Conservation (phyloP, 1,284 basidiomycete genomes). For the Fistulina hepatica region DNA sequence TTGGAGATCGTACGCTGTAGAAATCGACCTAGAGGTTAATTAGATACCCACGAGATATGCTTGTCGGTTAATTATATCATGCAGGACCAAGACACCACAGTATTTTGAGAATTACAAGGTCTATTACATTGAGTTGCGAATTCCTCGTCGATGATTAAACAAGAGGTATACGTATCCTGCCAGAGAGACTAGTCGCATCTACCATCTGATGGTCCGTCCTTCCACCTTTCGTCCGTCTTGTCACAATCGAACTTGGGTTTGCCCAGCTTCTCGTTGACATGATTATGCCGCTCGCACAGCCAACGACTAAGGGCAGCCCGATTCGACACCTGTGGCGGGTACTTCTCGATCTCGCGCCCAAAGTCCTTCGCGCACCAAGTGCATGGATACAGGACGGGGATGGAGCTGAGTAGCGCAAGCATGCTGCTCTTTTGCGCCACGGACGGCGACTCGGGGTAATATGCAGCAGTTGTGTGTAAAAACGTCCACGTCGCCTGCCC, state of each 20-base stretch:
- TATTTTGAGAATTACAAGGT: too few relatives aligned
- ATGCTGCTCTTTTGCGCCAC: slow-evolving; percentile 68
- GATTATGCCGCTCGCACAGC: slow-evolving; percentile 88
- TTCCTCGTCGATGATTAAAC: too few relatives aligned
- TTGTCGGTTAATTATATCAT: too few relatives aligned
- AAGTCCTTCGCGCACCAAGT: slow-evolving; percentile 67
- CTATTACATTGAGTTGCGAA: too few relatives aligned
- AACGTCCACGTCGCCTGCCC: slow-evolving; percentile 93
- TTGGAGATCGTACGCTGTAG: too few relatives aligned
- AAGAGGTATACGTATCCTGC: too few relatives aligned
- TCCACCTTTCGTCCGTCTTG: slow-evolving; percentile 80
- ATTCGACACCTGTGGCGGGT: slow-evolving; percentile 19
- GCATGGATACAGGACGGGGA: slow-evolving; percentile 84
- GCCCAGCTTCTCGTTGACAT: slow-evolving; percentile 78
- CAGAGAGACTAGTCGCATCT: slow-evolving; percentile 83
- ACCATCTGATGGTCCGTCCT: slow-evolving; percentile 79
- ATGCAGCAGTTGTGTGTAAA: slow-evolving; percentile 86
- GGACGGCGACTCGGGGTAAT: slow-evolving; percentile 77
- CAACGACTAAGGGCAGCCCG: slow-evolving; percentile 64
- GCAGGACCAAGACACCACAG: too few relatives aligned
- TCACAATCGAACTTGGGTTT: slow-evolving; percentile 73
- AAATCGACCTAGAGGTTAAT: too few relatives aligned
- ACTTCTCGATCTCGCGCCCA: slow-evolving; percentile 6
- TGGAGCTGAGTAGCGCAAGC: slow-evolving; percentile 62
- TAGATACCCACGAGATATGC: too few relatives aligned